Percentiles rank a stretch among this genome's conserved stretches.
These are phyloP conservation scores for Colletotrichum eleusines DNA, from an alignment of 2,329 filamentous ascomycete genomes.

Conservation along the genomic window DNA sequence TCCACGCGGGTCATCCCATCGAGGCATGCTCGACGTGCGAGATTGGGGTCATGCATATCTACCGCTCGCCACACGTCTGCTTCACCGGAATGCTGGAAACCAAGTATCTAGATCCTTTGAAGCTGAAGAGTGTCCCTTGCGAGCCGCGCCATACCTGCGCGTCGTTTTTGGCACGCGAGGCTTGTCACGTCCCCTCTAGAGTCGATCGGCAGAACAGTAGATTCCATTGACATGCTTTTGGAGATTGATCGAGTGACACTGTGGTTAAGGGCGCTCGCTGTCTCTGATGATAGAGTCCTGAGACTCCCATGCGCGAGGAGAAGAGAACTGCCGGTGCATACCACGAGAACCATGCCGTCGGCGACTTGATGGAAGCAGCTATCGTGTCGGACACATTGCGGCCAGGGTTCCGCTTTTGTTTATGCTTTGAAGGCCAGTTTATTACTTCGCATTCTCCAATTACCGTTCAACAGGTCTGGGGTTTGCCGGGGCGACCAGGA, in stretches of 20 bases:
- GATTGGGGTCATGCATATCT: not conserved
- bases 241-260: not conserved
- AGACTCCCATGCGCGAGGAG: not conserved
- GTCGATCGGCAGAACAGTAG: not conserved
- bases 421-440: not conserved
- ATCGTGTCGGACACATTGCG: not conserved
- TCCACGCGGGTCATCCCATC: not conserved
- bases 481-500: no score
- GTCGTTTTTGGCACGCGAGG: not conserved
- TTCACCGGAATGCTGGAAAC: constrained; percentile 1
- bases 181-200: not conserved
- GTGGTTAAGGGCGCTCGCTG: not conserved
- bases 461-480: no score
- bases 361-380: not conserved
- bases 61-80: not conserved
- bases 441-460: not conserved
- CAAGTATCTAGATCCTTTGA: not conserved
- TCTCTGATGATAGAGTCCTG: not conserved
- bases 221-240: not conserved
- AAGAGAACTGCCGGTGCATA: not conserved
- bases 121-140: not conserved
- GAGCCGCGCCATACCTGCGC: not conserved
- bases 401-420: not conserved
- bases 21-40: not conserved
- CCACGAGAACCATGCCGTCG: not conserved